phyloP scores from a whole-genome alignment of 495 filamentous ascomycete genomes.

The Poronia punctata region DNA sequence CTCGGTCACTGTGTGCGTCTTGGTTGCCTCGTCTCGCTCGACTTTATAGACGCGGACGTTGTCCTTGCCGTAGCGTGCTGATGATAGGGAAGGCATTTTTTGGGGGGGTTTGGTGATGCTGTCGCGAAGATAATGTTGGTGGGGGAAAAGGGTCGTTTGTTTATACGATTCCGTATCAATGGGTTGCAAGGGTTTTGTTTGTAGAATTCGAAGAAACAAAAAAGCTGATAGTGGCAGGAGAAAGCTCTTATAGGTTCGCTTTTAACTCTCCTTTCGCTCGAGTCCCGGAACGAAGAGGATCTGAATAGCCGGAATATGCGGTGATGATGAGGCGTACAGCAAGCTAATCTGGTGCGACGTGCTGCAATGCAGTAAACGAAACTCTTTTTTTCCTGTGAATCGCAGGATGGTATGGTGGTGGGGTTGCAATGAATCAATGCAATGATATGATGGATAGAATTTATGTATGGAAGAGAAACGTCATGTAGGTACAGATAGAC shows the following conservation, averaged over 20 bases:
- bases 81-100: constrained; percentile 55
- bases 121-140: not conserved
- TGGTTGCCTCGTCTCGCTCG: constrained; percentile 65
- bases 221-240: too few species aligned
- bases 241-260: constrained; percentile 9
- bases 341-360: constrained; percentile 6
- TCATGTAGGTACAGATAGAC: too few species aligned
- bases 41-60: constrained; percentile 98
- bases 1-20: constrained; percentile 78
- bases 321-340: not conserved
- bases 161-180: too few species aligned
- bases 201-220: too few species aligned
- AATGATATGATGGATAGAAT: too few species aligned
- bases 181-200: too few species aligned
- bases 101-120: not conserved
- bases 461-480: too few species aligned
- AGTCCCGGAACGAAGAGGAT: constrained; percentile 1
- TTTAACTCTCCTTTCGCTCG: not conserved
- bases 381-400: not conserved
- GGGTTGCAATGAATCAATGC: not conserved
- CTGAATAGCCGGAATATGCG: not conserved
- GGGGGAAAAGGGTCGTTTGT: too few species aligned
- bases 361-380: not conserved
- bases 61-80: constrained; percentile 90
- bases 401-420: too few species aligned